Evolutionary conservation across 805 yeast species (phyloP), one percentile per base, ranked within the genome.

Genomic region (Cyberlindnera nakhonratchasimensis): DNA sequence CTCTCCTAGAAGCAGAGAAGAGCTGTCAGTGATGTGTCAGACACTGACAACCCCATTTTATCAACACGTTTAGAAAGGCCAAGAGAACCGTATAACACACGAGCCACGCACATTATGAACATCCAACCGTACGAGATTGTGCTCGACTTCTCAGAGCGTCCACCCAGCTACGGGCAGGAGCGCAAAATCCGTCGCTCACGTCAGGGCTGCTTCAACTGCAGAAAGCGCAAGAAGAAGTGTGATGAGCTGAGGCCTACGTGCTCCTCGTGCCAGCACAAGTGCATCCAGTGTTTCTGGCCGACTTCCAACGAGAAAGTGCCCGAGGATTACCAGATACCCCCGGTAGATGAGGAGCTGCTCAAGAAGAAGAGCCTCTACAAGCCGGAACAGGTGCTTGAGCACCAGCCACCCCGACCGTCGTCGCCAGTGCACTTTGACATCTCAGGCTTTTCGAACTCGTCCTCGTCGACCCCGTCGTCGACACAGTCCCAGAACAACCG

Each of bases 211-310:
- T 29, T 40, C 14, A 33, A 37, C 20, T 44, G 86, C 56, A 69
- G 85, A 32, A 74, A 72, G 53, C 68, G 84, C 51, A 79, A 80
- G 66, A 71, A 79, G 67, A 79, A 79, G 65, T 79, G 86, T 59
- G 82, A 79, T 51, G 81, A 77, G 50, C 61, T 55, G 16, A 69
- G 60, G 39, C 72, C 74, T 6, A 49, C 53, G 45, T 69, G 73
- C 40, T 61, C 65, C 8, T 69, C 67, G 41, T 75, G 80, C 51
- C 39, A 53, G 10, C 46, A 59, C 6, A 70, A 72, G 48, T 41
- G 50, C 10, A 37, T 55, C 50, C 54, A 29, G 45, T 67, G 51
- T 40, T 40, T 40, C 2, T 54, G 58, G 57, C 58, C 58, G 4
- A 35, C 32, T 11, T 39, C 44, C 7, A 42, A 41, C 3, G 54